These are phyloP conservation scores for Juglanconis oblonga DNA, from an alignment of 2,329 filamentous ascomycete species.

Conservation along the genomic window DNA sequence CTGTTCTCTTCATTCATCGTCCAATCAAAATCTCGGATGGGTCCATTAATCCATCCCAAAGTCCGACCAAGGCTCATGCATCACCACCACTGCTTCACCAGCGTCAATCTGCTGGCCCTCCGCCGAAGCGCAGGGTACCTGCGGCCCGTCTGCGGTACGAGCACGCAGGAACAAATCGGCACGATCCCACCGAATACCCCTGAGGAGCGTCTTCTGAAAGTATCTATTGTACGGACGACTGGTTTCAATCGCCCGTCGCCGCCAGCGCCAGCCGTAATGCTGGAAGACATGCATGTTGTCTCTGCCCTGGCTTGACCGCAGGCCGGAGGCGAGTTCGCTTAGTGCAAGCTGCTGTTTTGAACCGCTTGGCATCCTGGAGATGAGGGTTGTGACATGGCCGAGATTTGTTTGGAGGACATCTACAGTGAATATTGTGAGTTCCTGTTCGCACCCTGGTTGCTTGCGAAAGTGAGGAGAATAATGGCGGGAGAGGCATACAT, in stretches of 20 bases:
- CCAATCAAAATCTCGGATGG: background rate
- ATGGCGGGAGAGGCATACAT: background rate
- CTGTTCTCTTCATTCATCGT: background rate
- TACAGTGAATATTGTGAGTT: background rate
- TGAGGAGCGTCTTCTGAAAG: background rate
- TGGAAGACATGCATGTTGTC: background rate
- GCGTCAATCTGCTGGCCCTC: background rate
- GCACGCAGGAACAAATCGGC: slow-evolving; percentile 8
- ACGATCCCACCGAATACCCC: background rate
- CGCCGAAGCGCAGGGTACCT: background rate
- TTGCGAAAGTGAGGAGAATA: background rate
- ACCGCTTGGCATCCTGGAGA: background rate
- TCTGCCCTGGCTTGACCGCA: background rate
- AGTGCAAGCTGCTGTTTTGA: slow-evolving; percentile 5
- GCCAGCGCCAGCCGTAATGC: slow-evolving; percentile 1
- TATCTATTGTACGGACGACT: background rate
- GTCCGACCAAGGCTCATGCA: slow-evolving; percentile 14
- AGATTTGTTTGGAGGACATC: background rate
- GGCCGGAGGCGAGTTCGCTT: background rate
- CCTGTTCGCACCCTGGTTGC: background rate
- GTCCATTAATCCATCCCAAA: slow-evolving; percentile 5
- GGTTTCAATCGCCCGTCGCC: background rate
- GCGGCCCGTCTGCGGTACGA: background rate
- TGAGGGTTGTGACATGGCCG: background rate
- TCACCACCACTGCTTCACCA: background rate